These are phyloP conservation scores for Chrysophaeum taylorii DNA, from an alignment of 352 stramenopile species.

Conservation along the genomic window DNA sequence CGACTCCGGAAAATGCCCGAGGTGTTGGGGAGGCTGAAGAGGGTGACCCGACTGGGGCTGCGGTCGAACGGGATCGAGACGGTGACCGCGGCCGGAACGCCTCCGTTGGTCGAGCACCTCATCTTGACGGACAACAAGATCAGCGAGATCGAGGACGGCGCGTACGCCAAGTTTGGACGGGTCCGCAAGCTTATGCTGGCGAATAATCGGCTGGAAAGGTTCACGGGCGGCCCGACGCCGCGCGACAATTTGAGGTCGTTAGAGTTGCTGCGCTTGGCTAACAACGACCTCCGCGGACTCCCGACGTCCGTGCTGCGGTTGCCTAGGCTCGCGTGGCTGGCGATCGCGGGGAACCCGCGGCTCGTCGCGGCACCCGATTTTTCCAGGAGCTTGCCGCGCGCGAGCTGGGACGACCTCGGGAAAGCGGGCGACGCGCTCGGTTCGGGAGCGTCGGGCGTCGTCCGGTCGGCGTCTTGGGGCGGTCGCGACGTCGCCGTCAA, in stretches of 20 bases:
- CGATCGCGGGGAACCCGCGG: slow-evolving; percentile 4
- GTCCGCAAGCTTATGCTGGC: slow-evolving; percentile 8
- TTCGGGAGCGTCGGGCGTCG: background rate
- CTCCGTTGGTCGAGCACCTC: background rate
- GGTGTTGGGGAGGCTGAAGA: background rate
- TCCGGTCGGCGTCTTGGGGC: background rate
- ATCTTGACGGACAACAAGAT: slow-evolving; percentile 14
- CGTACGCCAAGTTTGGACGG: background rate
- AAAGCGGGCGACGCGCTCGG: background rate
- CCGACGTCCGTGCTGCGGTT: background rate
- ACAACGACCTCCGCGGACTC: background rate
- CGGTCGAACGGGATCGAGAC: background rate
- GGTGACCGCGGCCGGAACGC: background rate
- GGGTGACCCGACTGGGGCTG: background rate
- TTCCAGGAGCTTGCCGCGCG: background rate
- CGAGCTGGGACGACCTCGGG: background rate
- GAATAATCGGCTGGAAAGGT: background rate
- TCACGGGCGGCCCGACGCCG: background rate
- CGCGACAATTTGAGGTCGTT: background rate
- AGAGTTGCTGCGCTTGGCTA: background rate
- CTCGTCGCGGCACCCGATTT: background rate
- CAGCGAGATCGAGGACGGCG: background rate
- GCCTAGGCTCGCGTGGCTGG: background rate
- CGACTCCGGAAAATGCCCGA: background rate
- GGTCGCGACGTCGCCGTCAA: background rate